Conservation (phyloP, 2,329 filamentous ascomycete species). For the Neonectria neomacrospora region DNA sequence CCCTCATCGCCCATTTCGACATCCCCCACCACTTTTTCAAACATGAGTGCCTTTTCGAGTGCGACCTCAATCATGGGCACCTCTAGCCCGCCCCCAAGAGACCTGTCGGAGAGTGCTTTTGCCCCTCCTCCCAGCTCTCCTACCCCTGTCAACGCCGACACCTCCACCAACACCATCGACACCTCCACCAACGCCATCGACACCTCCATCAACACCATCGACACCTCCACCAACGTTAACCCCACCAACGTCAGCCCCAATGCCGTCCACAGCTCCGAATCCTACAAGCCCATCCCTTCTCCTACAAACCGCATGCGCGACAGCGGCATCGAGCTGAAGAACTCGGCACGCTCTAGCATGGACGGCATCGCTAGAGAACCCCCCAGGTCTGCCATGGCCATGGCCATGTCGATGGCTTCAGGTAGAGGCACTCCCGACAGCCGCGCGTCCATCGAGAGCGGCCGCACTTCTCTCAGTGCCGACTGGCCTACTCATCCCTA, state of each 20-base stretch:
- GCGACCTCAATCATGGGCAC: constrained; percentile 6
- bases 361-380: constrained; percentile 30
- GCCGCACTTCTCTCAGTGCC: constrained; percentile 50
- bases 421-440: constrained; percentile 32
- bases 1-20: constrained; percentile 29
- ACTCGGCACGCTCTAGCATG: constrained; percentile 47
- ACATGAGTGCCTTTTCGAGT: constrained; percentile 28
- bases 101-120: background rate
- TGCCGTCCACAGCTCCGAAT: constrained; percentile 28
- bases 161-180: constrained; percentile 16
- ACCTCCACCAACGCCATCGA: constrained; percentile 21
- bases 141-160: background rate
- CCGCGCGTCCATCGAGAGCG: constrained; percentile 50
- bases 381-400: constrained; percentile 22
- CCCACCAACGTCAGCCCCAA: background rate
- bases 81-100: constrained; percentile 11
- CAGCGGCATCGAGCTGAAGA: constrained; percentile 47
- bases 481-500: constrained; percentile 54
- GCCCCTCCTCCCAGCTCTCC: background rate
- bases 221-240: constrained; percentile 20
- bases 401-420: constrained; percentile 14
- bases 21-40: constrained; percentile 27
- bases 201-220: constrained; percentile 5
- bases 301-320: constrained; percentile 46
- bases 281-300: constrained; percentile 17